Percentiles rank a stretch among this genome's conserved stretches.
These are phyloP conservation scores for Saprolegnia diclina DNA, from an alignment of 352 stramenopile genomes.

Conservation along the genomic window DNA sequence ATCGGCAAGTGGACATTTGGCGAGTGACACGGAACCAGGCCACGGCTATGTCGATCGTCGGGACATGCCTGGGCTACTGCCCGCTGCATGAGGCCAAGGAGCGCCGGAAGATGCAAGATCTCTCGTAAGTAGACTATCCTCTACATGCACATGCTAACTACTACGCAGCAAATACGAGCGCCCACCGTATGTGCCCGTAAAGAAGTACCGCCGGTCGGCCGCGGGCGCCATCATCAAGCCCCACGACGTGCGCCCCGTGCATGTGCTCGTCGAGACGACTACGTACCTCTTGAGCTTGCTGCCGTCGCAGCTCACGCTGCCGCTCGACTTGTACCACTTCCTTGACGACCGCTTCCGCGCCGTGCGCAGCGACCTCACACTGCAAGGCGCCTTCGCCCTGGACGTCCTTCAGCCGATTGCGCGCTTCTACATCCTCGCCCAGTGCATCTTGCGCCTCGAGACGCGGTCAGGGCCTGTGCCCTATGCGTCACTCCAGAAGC, in stretches of 20 bases:
- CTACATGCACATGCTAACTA: not conserved
- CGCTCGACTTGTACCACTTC: conserved; percentile 27
- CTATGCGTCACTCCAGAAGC: not conserved
- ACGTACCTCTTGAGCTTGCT: conserved; percentile 17
- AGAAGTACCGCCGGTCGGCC: conserved; percentile 21
- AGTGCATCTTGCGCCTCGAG: conserved; percentile 21
- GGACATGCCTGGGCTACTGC: conserved; percentile 1
- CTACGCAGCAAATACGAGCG: conserved; percentile 23
- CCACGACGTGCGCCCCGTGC: conserved; percentile 16
- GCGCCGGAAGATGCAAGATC: conserved; percentile 12
- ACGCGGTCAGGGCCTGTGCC: not conserved
- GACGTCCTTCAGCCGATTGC: conserved; percentile 21
- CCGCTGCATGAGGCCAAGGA: conserved; percentile 10
- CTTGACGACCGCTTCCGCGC: conserved; percentile 25
- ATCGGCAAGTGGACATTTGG: conserved; percentile 5
- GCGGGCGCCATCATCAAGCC: conserved; percentile 7
- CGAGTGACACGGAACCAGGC: conserved; percentile 6
- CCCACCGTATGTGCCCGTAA: conserved; percentile 14
- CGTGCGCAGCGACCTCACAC: conserved; percentile 21
- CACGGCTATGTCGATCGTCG: conserved; percentile 10
- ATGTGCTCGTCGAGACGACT: conserved; percentile 14
- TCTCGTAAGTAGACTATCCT: conserved; percentile 11
- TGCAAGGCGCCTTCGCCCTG: not conserved
- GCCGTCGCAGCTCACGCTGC: conserved; percentile 14
- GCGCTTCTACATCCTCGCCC: conserved; percentile 25